Evolutionary conservation across 139 green algal genomes (phyloP), one percentile per base, ranked within the genome.

Genomic region (Ostreobium quekettii): DNA sequence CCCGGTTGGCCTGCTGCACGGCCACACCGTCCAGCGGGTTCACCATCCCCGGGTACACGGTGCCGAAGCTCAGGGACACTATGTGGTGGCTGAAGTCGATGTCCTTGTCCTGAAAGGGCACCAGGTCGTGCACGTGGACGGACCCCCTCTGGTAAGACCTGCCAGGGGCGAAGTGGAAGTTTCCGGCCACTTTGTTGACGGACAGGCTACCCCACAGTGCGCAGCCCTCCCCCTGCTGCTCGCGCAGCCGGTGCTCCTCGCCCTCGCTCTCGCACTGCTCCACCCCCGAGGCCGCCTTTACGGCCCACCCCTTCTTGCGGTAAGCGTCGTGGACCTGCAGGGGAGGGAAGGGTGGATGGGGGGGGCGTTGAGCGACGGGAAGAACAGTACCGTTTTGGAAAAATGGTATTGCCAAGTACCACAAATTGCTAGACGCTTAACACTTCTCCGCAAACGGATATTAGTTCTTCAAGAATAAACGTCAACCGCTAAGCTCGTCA

Each of bases 81-180:
- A 99, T 89, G 33, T 65, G 89, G 84, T 99, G 94, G 11, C 72
- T 86, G 22, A 96, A 80, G 48, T 87, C 75, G 22, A 77, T 78
- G 11, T 77, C 68, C n/a, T 76, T 64, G 60, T 80, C 78, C 19
- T 69, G 61, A 59, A 97, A 97, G 26, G 88, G 87, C 29, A 86
- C 72, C 36, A 97, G 80, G 80, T 97, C 93, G 71, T 98, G 93
- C 32, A 96, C 81, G 72, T 98, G 93, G 83, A 97, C 90, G 66
- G 61, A 70, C 26, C 86, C 89, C 38, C 89, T 80, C 78, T 97
- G 86, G 69, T 93, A 97, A 2, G 86, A 93, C 65, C 87, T 86
- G 22, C 94, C 94, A 1, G 94, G 87, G 24, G 89, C 87, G 72
- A 99, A 90, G 76, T 99, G 93, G 78, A 99, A 95, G 78, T 99